Base-by-base conservation (phyloP, 2,329 filamentous ascomycete species). In the Trichoderma breve region DNA sequence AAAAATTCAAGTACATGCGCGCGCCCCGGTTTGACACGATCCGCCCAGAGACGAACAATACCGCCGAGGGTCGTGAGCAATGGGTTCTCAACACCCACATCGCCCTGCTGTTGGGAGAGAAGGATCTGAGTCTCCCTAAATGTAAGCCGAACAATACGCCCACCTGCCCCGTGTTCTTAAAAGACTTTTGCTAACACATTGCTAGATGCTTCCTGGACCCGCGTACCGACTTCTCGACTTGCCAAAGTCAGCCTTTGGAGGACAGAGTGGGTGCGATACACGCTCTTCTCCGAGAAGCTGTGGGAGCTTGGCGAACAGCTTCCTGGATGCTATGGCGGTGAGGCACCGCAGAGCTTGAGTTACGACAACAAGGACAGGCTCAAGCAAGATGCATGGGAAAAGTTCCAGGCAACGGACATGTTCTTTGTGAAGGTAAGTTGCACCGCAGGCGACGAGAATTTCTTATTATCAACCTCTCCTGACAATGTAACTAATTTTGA, bases 61-160 rank as follows among this genome's bases (percentile, higher is more conserved):
- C 85, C 12, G 75, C 84, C 2, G 86, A 85, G 61, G 89, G 88
- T n/a, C 85, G 89, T 64, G 89, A 91, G 75, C 88, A 89, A 75
- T 92, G 90, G 89, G 80, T 91, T 70, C 84, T 91, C 64, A 92
- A 91, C 76, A 88, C 87, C 3, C 87, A 91, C 71, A 89, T 87
- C 64, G 89, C 90, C 9, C 81, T 91, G 15, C 84, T 92, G 9
- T 82, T 92, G 2, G 90, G 90, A 15, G 89, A 91, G 76, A 91
- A 90, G 76, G 90, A 92, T 75, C 80, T 90, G 24, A 81, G 83
- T 15, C 83, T 92, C 3, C 86, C 88, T 15, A 83, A 85, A 82
- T 91, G 88, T 90, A 81, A 82, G 87, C 82, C 62, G 7, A 36
- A 3, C 2, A 34, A 18, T 15, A 6, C n/a, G 26, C 21, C 30